Base-by-base conservation (phyloP, 2,329 filamentous ascomycete genomes). In the Talaromyces sp. region DNA sequence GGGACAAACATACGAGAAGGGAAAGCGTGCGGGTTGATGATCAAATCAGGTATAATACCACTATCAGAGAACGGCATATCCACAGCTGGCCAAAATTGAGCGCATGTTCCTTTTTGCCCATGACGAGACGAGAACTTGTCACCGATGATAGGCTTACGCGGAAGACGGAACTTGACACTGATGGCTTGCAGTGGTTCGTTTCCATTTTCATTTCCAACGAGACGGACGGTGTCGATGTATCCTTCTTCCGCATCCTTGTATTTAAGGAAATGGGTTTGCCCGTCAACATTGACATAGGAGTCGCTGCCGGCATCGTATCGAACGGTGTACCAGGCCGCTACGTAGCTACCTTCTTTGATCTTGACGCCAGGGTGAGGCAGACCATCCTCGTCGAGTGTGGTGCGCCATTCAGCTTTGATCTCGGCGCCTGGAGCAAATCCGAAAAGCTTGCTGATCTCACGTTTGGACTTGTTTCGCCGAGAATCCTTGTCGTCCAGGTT, bases 11-110 rank as follows among this genome's bases (percentile, higher is more conserved):
- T 73, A 80, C 95, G 93, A 54, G 94, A 98, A 7, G 95, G 95
- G 85, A 99, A 99, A 75, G 95, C 95, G 85, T 99, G 95, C 47
- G 95, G 95, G 81, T 99, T 99, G 84, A 99, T 99, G 79, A 99
- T 99, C 73, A 97, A 85, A 79, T 99, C 95, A 10, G 95, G 95
- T 75, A 97, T 93, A 67, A 99, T 98, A 63, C 95, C 95, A 5
- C 91, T 91, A 81, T 99, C 95, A 2, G 92, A 93, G 80, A 98
- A 99, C 3, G 95, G 95, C 91, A 99, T 95, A 77, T 98, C 93
- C 66, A 91, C 83, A 2, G 89, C 86, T 0, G 93, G 95, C 93
- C 95, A 99, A 77, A 97, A 95, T 76, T 98, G 94, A 19, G 93
- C 97, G 73, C 87, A 89, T 60, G 98, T 95, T 88, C 95, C 95